Evolutionary conservation across 2,329 filamentous ascomycete genomes (phyloP).

Genomic region (Clarireedia sp.): DNA sequence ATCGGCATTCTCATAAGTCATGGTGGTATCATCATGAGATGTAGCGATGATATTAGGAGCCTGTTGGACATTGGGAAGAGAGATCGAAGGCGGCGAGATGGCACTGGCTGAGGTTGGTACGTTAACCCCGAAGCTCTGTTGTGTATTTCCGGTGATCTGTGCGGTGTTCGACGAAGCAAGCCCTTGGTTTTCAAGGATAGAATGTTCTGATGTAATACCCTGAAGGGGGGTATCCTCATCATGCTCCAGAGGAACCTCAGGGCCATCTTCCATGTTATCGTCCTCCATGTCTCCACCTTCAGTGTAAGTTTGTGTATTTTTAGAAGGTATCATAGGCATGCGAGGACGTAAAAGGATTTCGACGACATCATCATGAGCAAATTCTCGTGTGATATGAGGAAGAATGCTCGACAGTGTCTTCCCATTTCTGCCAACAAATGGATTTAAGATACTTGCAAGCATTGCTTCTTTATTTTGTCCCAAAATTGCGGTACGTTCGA

Average conservation of each 20-base stretch:
- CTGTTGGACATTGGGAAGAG: not conserved
- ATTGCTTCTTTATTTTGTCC: slow-evolving; percentile 62
- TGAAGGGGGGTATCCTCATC: slow-evolving; percentile 3
- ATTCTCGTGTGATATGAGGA: slow-evolving; percentile 66
- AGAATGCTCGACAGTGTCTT: slow-evolving; percentile 65
- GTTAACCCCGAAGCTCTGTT: not conserved
- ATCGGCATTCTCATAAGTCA: not conserved
- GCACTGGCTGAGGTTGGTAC: not conserved
- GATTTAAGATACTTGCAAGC: slow-evolving; percentile 75
- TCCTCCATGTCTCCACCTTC: slow-evolving; percentile 15
- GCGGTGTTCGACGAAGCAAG: not conserved
- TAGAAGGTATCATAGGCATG: slow-evolving; percentile 36
- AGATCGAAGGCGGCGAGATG: not conserved
- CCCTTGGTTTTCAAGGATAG: not conserved
- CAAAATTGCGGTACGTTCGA: slow-evolving; percentile 77
- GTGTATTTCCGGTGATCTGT: not conserved
- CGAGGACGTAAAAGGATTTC: slow-evolving; percentile 58
- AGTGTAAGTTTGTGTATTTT: not conserved
- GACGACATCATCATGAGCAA: slow-evolving; percentile 53
- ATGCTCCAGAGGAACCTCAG: not conserved
- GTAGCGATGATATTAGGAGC: not conserved
- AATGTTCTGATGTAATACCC: not conserved
- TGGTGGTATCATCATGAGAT: not conserved
- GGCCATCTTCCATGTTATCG: slow-evolving; percentile 16
- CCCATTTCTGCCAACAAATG: slow-evolving; percentile 55